Evolutionary conservation across 805 yeast genomes (phyloP).

Genomic region (Wickerhamiella australiensis): DNA sequence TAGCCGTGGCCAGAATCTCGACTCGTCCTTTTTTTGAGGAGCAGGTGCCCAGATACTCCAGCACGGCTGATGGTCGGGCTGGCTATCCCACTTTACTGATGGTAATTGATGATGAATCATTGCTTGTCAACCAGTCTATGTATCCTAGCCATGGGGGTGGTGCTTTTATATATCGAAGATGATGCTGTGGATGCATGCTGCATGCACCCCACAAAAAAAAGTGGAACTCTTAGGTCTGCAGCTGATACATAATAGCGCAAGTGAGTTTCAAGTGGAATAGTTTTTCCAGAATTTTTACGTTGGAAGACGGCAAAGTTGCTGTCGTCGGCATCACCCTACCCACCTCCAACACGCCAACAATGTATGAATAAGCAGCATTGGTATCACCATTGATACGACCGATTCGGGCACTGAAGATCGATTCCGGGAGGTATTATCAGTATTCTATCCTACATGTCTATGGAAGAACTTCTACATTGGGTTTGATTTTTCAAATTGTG

Average conservation of each 20-base stretch:
- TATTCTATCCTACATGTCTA: neutral
- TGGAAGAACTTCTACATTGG: neutral
- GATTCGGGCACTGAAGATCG: neutral
- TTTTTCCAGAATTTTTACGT: too few relatives aligned
- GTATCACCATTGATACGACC: slow-evolving; percentile 1
- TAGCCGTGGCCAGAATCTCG: slow-evolving; percentile 6
- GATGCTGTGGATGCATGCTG: slow-evolving; percentile 7
- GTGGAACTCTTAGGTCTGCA: neutral
- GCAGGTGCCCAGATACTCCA: slow-evolving; percentile 17
- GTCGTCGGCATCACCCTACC: slow-evolving; percentile 3
- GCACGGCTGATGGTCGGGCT: slow-evolving; percentile 15
- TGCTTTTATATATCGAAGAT: neutral
- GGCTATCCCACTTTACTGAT: slow-evolving; percentile 8
- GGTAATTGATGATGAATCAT: slow-evolving; percentile 4
- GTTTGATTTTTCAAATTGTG: neutral
- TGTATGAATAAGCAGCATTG: neutral
- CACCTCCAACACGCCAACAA: slow-evolving; percentile 1
- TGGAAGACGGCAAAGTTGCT: neutral
- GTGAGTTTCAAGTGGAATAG: neutral
- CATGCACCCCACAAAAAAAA: slow-evolving; percentile 13
- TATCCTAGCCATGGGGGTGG: neutral
- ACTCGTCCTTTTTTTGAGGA: slow-evolving; percentile 5
- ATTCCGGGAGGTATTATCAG: neutral
- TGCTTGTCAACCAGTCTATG: neutral
- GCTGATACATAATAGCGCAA: neutral